Conservation (phyloP, 495 filamentous ascomycete species). For the Coniosporium apollinis region DNA sequence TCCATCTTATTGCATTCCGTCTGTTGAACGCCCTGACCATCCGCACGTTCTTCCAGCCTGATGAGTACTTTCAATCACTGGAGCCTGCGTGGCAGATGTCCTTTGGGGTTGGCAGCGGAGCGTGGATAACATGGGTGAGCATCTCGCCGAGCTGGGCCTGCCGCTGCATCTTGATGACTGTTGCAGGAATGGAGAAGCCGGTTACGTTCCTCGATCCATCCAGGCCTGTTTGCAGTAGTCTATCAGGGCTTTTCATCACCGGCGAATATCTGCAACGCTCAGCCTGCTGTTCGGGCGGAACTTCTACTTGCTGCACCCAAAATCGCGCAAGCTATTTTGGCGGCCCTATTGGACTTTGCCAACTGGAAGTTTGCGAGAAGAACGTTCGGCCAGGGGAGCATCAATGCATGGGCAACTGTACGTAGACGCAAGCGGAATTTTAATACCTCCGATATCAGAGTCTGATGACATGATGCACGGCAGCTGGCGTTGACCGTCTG, state of each 20-base stretch:
- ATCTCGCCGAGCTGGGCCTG: neutral
- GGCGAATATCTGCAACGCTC: slow-evolving; percentile 32
- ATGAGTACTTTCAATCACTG: slow-evolving; percentile 93
- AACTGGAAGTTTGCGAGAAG: slow-evolving; percentile 69
- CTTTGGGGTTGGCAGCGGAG: slow-evolving; percentile 59
- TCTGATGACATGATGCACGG: slow-evolving; percentile 2
- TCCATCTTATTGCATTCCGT: slow-evolving; percentile 50
- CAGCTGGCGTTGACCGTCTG: slow-evolving; percentile 53
- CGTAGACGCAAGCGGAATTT: slow-evolving; percentile 13
- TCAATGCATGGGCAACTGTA: slow-evolving; percentile 54
- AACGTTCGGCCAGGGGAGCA: slow-evolving; percentile 44
- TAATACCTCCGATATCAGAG: neutral
- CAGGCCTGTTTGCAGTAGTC: slow-evolving; percentile 59
- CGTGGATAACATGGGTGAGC: slow-evolving; percentile 91
- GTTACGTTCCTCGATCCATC: slow-evolving; percentile 85
- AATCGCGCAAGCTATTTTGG: slow-evolving; percentile 56
- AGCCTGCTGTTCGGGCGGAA: slow-evolving; percentile 35
- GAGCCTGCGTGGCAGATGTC: slow-evolving; percentile 88
- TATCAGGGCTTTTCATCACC: slow-evolving; percentile 46
- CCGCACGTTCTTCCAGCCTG: slow-evolving; percentile 97
- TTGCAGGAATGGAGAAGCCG: slow-evolving; percentile 82
- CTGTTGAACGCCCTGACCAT: slow-evolving; percentile 70
- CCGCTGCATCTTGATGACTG: neutral
- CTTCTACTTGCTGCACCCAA: slow-evolving; percentile 59
- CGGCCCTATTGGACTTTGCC: slow-evolving; percentile 68